Evolutionary conservation across 305 asterid species (phyloP).

Genomic region (Striga hermonthica): DNA sequence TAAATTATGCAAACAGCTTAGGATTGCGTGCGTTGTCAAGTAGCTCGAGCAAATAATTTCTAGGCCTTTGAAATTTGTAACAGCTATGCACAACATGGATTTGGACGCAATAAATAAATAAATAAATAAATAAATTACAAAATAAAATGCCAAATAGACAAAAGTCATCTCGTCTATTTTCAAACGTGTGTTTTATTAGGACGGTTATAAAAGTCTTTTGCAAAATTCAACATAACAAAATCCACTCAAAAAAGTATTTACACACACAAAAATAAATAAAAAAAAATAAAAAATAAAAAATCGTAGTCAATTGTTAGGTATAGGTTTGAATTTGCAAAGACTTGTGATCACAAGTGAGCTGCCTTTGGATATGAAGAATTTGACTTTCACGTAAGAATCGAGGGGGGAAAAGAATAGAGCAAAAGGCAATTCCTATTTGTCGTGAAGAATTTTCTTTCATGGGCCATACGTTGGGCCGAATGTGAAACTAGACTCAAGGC

Average conservation of each 20-base stretch:
- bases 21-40: constrained; percentile 4
- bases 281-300: constrained; percentile 18
- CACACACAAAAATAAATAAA: constrained; percentile 13
- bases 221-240: no score
- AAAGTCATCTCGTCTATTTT: constrained; percentile 19
- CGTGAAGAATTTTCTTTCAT: no score
- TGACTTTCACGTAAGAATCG: neutral
- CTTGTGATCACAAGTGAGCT: neutral
- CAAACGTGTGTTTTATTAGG: neutral
- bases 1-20: neutral
- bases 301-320: constrained; percentile 38
- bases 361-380: neutral
- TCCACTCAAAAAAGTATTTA: constrained; percentile 25
- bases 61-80: neutral
- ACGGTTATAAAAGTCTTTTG: neutral
- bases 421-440: no score
- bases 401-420: no score
- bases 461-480: no score
- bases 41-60: constrained; percentile 16
- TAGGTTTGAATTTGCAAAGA: constrained; percentile 30
- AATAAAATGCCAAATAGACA: neutral
- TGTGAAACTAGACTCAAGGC: no score
- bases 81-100: constrained; percentile 10
- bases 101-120: neutral
- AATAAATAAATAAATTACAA: no score